phyloP scores from a whole-genome alignment of 495 filamentous ascomycete genomes.

The Recurvomyces mirabilis region DNA sequence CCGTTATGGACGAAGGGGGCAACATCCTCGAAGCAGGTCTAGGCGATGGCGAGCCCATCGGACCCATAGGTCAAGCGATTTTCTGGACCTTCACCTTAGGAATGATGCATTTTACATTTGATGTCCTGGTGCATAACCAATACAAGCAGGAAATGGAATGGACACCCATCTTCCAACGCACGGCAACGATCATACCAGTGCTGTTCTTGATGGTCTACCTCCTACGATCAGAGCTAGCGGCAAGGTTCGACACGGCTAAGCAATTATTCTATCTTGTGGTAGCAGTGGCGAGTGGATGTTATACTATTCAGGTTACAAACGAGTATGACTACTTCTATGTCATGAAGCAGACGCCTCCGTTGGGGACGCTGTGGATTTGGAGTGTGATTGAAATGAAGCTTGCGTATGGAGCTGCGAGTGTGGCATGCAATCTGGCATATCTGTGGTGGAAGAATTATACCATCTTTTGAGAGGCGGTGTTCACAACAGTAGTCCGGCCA shows the following conservation, averaged over 20 bases:
- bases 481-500: too few relatives aligned
- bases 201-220: slow-evolving; percentile 50
- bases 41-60: slow-evolving; percentile 32
- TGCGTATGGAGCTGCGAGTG: slow-evolving; percentile 48
- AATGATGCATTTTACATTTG: slow-evolving; percentile 77
- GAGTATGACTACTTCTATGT: slow-evolving; percentile 67
- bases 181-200: slow-evolving; percentile 42
- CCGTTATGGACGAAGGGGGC: slow-evolving; percentile 28
- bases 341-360: slow-evolving; percentile 80
- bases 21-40: slow-evolving; percentile 22
- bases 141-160: slow-evolving; percentile 62
- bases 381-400: slow-evolving; percentile 78
- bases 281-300: slow-evolving; percentile 52
- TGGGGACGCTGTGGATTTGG: slow-evolving; percentile 95
- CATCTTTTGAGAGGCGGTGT: slow-evolving; percentile 20
- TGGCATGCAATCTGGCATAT: slow-evolving; percentile 50
- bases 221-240: slow-evolving; percentile 37
- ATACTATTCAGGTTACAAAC: slow-evolving; percentile 73
- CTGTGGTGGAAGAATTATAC: slow-evolving; percentile 64
- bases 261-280: slow-evolving; percentile 51
- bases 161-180: slow-evolving; percentile 41
- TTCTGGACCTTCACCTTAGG: slow-evolving; percentile 60
- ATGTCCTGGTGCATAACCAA: slow-evolving; percentile 84
- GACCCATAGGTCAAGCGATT: slow-evolving; percentile 47
- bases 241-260: slow-evolving; percentile 29